phyloP scores from a whole-genome alignment of 2,329 filamentous ascomycete genomes.

The Penicillium sp. region DNA sequence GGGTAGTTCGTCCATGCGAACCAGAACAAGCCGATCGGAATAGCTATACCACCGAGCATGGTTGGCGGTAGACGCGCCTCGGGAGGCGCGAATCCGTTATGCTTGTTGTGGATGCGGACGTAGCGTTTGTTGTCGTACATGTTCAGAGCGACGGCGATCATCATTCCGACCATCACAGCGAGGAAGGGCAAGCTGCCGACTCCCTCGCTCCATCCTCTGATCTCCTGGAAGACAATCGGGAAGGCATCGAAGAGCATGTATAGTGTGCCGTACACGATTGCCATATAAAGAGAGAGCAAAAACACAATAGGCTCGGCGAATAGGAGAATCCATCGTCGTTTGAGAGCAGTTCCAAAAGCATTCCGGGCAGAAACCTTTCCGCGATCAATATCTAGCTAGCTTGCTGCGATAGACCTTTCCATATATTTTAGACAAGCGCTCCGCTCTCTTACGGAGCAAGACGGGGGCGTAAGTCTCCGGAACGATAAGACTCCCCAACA shows the following conservation, averaged over 20 bases:
- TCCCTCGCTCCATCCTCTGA: constrained; percentile 41
- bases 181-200: constrained; percentile 10
- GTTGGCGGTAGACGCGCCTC: constrained; percentile 53
- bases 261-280: constrained; percentile 48
- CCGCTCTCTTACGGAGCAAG: constrained; percentile 47
- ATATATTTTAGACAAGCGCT: constrained; percentile 43
- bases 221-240: constrained; percentile 46
- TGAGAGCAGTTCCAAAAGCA: constrained; percentile 44
- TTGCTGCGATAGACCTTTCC: constrained; percentile 45
- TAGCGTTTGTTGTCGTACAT: constrained; percentile 16
- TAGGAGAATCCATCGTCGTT: constrained; percentile 46
- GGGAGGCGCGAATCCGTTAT: constrained; percentile 55
- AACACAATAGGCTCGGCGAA: constrained; percentile 49
- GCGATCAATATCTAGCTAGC: constrained; percentile 32
- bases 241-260: constrained; percentile 52
- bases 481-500: constrained; percentile 39
- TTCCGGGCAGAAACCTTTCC: constrained; percentile 37
- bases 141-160: constrained; percentile 7
- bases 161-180: constrained; percentile 14
- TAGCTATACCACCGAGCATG: constrained; percentile 45
- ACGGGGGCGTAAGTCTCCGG: constrained; percentile 52
- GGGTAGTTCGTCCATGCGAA: constrained; percentile 56
- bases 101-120: constrained; percentile 6
- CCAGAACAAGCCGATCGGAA: constrained; percentile 57
- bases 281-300: constrained; percentile 45